A percentile compares a stretch with the other conserved stretches of the same genome.
Conservation (phyloP, 805 yeast genomes). For the Kluyveromyces starmeri region DNA sequence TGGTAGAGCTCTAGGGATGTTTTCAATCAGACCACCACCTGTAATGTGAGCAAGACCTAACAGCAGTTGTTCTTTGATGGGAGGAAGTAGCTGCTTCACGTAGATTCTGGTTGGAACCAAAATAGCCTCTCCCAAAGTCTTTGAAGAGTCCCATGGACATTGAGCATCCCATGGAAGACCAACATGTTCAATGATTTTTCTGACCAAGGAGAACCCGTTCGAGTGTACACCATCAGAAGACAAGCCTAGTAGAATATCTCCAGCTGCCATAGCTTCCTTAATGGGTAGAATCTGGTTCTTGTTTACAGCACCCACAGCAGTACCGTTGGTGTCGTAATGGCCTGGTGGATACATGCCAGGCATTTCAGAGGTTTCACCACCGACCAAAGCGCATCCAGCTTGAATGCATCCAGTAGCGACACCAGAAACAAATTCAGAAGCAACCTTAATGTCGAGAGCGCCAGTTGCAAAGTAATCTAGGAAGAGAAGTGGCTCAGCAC, state of each 20-base stretch:
- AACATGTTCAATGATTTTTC: slow-evolving; percentile 77
- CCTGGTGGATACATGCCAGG: slow-evolving; percentile 96
- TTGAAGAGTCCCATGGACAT: slow-evolving; percentile 77
- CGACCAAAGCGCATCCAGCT: slow-evolving; percentile 96
- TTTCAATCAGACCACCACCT: slow-evolving; percentile 96
- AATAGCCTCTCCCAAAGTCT: slow-evolving; percentile 77
- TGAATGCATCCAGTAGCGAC: slow-evolving; percentile 94
- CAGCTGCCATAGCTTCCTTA: slow-evolving; percentile 54
- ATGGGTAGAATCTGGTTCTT: slow-evolving; percentile 69
- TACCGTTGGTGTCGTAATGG: slow-evolving; percentile 97
- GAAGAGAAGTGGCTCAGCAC: slow-evolving; percentile 95
- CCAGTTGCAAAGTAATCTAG: slow-evolving; percentile 96
- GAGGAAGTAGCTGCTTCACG: slow-evolving; percentile 80
- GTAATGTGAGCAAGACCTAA: slow-evolving; percentile 95
- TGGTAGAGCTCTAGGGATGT: slow-evolving; percentile 92
- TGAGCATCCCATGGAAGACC: slow-evolving; percentile 60
- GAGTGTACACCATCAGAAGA: slow-evolving; percentile 93
- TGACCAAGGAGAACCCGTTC: slow-evolving; percentile 89
- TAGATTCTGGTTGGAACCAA: slow-evolving; percentile 89
- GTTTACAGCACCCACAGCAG: slow-evolving; percentile 94
- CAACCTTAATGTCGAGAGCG: slow-evolving; percentile 71
- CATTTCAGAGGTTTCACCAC: slow-evolving; percentile 99
- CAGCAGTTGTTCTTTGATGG: slow-evolving; percentile 55
- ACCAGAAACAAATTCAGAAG: slow-evolving; percentile 85
- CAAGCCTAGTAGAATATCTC: slow-evolving; percentile 79